A percentile compares a stretch with the other conserved stretches of the same genome.
Evolutionary conservation across 1,139 yeast genomes (phyloP).

Genomic region (Candida glucosophila): DNA sequence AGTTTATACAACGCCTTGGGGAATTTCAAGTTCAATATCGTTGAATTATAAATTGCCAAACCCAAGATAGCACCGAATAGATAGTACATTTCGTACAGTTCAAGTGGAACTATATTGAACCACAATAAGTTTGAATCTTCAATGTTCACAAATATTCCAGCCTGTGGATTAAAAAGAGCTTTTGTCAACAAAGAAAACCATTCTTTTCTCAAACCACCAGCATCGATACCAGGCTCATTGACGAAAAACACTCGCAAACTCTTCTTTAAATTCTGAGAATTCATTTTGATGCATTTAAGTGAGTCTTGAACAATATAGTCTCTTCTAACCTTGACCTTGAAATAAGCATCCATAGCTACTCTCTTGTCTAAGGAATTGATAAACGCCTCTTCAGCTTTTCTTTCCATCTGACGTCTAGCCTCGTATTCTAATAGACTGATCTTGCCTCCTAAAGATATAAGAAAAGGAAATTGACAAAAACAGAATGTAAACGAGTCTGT

Average conservation of each 20-base stretch:
- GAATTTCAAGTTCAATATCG: conserved; percentile 70
- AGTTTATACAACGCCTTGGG: conserved; percentile 74
- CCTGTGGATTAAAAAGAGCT: conserved; percentile 57
- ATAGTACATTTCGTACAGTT: conserved; percentile 50
- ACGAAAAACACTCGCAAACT: conserved; percentile 70
- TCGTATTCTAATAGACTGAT: conserved; percentile 76
- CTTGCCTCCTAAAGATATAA: conserved; percentile 75
- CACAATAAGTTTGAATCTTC: conserved; percentile 69
- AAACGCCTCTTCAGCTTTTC: conserved; percentile 86
- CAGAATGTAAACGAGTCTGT: conserved; percentile 39
- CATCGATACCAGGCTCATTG: conserved; percentile 89
- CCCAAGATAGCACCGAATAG: conserved; percentile 83
- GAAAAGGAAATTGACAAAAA: conserved; percentile 73
- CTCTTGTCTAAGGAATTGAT: conserved; percentile 61
- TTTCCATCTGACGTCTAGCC: conserved; percentile 74
- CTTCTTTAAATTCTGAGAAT: conserved; percentile 61
- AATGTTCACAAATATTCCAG: conserved; percentile 53
- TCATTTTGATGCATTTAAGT: conserved; percentile 49
- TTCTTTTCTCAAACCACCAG: conserved; percentile 87
- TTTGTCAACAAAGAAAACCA: conserved; percentile 77
- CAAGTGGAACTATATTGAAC: conserved; percentile 51
- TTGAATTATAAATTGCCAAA: conserved; percentile 83
- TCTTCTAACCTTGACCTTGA: conserved; percentile 63
- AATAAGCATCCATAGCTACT: conserved; percentile 55
- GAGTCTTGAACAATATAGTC: conserved; percentile 67